Percentiles rank a stretch among this genome's conserved stretches.
Evolutionary conservation across 257 asterid genomes (phyloP).

Genomic region (Ballota nigra): DNA sequence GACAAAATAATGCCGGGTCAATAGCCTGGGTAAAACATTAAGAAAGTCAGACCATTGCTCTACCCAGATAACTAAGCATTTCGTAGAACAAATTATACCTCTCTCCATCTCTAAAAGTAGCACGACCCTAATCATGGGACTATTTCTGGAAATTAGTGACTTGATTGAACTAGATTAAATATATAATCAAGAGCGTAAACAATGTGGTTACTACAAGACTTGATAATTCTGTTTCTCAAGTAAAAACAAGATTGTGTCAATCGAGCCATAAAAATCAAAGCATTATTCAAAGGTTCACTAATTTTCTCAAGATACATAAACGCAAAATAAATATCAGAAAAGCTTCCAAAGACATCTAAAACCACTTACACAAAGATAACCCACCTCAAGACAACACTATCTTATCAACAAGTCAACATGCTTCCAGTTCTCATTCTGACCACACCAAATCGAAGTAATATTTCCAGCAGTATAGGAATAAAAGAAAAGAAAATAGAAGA

Average conservation of each 20-base stretch:
- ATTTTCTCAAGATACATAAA: background rate
- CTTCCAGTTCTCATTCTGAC: background rate
- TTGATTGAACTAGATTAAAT: background rate
- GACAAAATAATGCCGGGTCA: background rate
- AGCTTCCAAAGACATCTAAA: background rate
- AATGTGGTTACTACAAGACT: background rate
- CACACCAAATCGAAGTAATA: background rate
- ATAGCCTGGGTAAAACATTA: background rate
- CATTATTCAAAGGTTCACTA: background rate
- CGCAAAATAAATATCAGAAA: conserved; percentile 1
- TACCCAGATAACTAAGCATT: background rate
- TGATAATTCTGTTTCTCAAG: background rate
- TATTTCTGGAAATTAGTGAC: background rate
- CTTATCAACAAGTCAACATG: background rate
- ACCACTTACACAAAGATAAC: background rate
- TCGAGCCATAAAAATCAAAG: background rate
- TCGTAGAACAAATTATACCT: background rate
- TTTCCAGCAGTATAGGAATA: background rate
- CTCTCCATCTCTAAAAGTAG: background rate
- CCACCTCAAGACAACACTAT: background rate
- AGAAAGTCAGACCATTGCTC: background rate
- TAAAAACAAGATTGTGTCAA: background rate
- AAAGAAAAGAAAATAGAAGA: background rate
- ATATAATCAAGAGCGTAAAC: background rate
- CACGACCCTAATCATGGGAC: background rate